Evolutionary conservation across 192 early-diverging fungal species (phyloP).

Genomic region (Rhizoclosmatium sp.): DNA sequence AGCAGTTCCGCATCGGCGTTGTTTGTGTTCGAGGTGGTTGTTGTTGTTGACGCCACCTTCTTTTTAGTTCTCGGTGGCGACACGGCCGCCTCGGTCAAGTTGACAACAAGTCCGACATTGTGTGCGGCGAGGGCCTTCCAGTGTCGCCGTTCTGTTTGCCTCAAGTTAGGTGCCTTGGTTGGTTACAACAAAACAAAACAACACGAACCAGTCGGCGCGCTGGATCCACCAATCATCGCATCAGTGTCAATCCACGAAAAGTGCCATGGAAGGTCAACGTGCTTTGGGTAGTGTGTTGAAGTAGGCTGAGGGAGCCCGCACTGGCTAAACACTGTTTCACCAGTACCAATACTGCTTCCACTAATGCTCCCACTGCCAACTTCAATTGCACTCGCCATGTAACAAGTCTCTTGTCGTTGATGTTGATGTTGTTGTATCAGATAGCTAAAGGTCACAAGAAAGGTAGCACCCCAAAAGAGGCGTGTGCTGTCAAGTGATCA

Average conservation of each 20-base stretch:
- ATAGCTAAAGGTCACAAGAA: no score
- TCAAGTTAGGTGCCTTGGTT: background rate
- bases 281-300: slow-evolving; percentile 42
- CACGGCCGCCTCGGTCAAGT: slow-evolving; percentile 54
- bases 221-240: slow-evolving; percentile 50
- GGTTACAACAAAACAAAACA: no score
- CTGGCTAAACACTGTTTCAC: background rate
- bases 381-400: no score
- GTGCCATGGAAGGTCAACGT: slow-evolving; percentile 56
- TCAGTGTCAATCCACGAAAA: slow-evolving; percentile 54
- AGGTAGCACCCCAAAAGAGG: no score
- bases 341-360: no score
- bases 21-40: slow-evolving; percentile 3
- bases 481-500: no score
- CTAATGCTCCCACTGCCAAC: no score
- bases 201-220: slow-evolving; percentile 35
- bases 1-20: slow-evolving; percentile 23
- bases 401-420: no score
- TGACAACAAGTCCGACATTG: slow-evolving; percentile 55
- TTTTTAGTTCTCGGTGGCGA: background rate
- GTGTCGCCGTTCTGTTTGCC: slow-evolving; percentile 45
- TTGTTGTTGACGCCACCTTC: background rate
- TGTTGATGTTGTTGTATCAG: no score
- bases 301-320: slow-evolving; percentile 1
- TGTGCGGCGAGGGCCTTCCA: slow-evolving; percentile 42